These are phyloP conservation scores for Aspergillus neotritici DNA, from an alignment of 2,329 filamentous ascomycete species.

Conservation along the genomic window DNA sequence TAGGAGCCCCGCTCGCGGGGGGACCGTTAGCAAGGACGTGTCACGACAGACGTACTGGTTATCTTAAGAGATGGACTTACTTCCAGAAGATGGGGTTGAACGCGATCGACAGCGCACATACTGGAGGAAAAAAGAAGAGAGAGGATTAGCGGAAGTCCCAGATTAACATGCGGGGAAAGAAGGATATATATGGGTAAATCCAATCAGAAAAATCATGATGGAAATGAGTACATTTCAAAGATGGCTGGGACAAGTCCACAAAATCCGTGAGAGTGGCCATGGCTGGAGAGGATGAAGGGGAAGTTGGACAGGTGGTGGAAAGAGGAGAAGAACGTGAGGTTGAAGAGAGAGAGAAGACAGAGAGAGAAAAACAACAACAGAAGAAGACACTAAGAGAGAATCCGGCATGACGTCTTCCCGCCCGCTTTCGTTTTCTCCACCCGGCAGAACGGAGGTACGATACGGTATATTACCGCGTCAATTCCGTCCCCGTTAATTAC, in stretches of 20 bases:
- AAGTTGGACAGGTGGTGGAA: conserved; percentile 3
- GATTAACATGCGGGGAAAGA: conserved; percentile 25
- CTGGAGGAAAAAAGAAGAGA: conserved; percentile 42
- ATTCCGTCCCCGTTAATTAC: too few relatives aligned
- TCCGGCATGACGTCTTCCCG: conserved; percentile 11
- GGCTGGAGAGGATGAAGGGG: conserved; percentile 5
- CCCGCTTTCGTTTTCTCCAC: not conserved
- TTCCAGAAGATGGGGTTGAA: conserved; percentile 99
- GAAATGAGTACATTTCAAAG: conserved; percentile 55
- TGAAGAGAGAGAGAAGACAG: not conserved
- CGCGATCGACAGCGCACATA: conserved; percentile 72
- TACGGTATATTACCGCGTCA: too few relatives aligned
- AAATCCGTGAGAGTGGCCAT: conserved; percentile 36
- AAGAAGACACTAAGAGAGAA: conserved; percentile 2
- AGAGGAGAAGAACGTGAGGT: not conserved
- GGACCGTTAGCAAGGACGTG: conserved; percentile 10
- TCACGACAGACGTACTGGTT: not conserved
- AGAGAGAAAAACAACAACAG: conserved; percentile 1
- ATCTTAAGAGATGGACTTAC: too few relatives aligned
- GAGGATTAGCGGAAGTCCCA: conserved; percentile 2
- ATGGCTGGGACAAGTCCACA: conserved; percentile 62
- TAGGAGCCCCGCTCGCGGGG: conserved; percentile 31
- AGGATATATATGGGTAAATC: too few relatives aligned
- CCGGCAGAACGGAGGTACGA: too few relatives aligned
- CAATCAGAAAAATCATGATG: conserved; percentile 2